Evolutionary conservation across 768 basidiomycete genomes (phyloP).

Genomic region (Lactarius trivialis): DNA sequence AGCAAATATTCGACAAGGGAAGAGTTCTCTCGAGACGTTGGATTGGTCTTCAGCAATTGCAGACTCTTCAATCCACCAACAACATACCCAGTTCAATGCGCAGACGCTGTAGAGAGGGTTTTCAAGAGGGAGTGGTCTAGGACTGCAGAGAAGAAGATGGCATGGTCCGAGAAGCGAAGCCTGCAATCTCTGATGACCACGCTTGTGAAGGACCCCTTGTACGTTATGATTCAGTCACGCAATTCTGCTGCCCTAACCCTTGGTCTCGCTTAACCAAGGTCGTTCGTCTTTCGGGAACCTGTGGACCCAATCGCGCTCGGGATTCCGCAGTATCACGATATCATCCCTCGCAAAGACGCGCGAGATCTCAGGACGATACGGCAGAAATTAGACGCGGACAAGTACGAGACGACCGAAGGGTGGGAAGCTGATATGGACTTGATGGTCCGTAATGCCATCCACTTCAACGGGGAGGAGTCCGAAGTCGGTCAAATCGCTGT

Average conservation of each 20-base stretch:
- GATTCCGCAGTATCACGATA: conserved; percentile 84
- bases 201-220: conserved; percentile 64
- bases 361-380: conserved; percentile 81
- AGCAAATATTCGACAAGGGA: conserved; percentile 76
- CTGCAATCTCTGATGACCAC: conserved; percentile 64
- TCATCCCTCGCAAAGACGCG: conserved; percentile 80
- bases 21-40: conserved; percentile 70
- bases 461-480: conserved; percentile 79
- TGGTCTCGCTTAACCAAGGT: too few species aligned
- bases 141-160: conserved; percentile 62
- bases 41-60: conserved; percentile 84
- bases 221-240: conserved; percentile 28
- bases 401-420: conserved; percentile 69
- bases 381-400: conserved; percentile 72
- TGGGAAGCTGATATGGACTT: conserved; percentile 82
- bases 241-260: neutral
- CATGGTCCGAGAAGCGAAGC: conserved; percentile 73
- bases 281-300: conserved; percentile 66
- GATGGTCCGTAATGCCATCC: conserved; percentile 84
- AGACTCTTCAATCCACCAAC: conserved; percentile 84
- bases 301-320: conserved; percentile 82
- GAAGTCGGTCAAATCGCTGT: conserved; percentile 65
- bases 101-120: conserved; percentile 62
- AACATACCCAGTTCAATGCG: conserved; percentile 66
- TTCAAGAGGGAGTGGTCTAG: conserved; percentile 89